A percentile compares a stretch with the other conserved stretches of the same genome.
phyloP scores from a whole-genome alignment of 2,329 filamentous ascomycete genomes.

The Nothophaeocryptopus gaeumannii region DNA sequence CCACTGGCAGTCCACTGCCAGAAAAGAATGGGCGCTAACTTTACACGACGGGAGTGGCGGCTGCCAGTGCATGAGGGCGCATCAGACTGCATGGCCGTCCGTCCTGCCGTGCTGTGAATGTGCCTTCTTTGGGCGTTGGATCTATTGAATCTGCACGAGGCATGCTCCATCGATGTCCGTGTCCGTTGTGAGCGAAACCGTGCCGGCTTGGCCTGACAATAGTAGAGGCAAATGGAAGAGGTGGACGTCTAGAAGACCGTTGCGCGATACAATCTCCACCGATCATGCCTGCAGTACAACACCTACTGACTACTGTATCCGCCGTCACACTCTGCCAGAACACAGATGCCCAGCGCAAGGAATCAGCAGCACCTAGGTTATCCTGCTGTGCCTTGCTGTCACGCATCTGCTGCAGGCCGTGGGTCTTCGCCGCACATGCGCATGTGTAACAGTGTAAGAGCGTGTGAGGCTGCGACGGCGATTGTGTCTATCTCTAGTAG shows the following conservation, averaged over 20 bases:
- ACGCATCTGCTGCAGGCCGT: background rate
- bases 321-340: too few relatives aligned
- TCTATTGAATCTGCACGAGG: conserved; percentile 19
- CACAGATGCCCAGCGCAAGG: too few relatives aligned
- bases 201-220: conserved; percentile 8
- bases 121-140: conserved; percentile 8
- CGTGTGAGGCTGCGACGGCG: background rate
- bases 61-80: background rate
- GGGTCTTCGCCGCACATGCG: background rate
- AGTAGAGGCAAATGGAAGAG: too few relatives aligned
- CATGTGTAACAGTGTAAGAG: background rate
- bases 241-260: background rate
- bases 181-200: background rate
- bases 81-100: background rate
- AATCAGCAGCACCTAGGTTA: too few relatives aligned
- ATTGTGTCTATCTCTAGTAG: background rate
- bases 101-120: too few relatives aligned
- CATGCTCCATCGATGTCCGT: background rate
- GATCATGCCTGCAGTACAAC: too few relatives aligned
- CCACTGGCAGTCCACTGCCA: too few relatives aligned
- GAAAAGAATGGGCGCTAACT: too few relatives aligned
- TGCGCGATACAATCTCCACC: too few relatives aligned
- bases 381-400: conserved; percentile 1
- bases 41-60: background rate
- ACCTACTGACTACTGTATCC: too few relatives aligned